Evolutionary conservation across 2,329 filamentous ascomycete species (phyloP).

Genomic region (Fusarium bulbicola): DNA sequence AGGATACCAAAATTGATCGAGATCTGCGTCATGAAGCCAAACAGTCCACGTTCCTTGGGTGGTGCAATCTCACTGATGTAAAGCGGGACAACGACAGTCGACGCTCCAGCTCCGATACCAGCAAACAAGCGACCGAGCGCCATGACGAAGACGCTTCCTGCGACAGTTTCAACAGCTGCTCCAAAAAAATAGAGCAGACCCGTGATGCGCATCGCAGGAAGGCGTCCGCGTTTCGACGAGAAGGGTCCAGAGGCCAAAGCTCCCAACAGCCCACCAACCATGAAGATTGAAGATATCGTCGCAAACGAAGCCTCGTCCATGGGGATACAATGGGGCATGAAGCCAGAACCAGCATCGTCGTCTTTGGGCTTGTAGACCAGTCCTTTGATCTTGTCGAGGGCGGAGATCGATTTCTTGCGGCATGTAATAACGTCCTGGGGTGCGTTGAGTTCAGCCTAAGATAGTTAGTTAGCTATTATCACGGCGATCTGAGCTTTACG

Average conservation of each 20-base stretch:
- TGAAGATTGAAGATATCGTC: constrained; percentile 89
- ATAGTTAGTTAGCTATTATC: constrained; percentile 6
- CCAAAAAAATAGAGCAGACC: constrained; percentile 80
- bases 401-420: constrained; percentile 61
- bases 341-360: constrained; percentile 31
- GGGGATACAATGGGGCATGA: constrained; percentile 80
- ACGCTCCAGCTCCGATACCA: constrained; percentile 85
- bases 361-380: constrained; percentile 41
- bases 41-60: constrained; percentile 77
- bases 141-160: constrained; percentile 73
- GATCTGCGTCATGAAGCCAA: constrained; percentile 86
- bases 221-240: constrained; percentile 79
- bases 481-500: background rate
- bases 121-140: constrained; percentile 79
- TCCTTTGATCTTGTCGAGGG: constrained; percentile 39
- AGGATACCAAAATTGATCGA: constrained; percentile 94
- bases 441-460: constrained; percentile 87
- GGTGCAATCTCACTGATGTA: constrained; percentile 95
- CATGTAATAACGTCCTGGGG: constrained; percentile 95
- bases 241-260: constrained; percentile 82
- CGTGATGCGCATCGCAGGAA: constrained; percentile 79
- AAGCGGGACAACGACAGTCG: constrained; percentile 91
- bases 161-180: constrained; percentile 77
- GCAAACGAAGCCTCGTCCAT: constrained; percentile 88
- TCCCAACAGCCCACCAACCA: constrained; percentile 85